Percentiles rank a stretch among this genome's conserved stretches.
Evolutionary conservation across 768 basidiomycete genomes (phyloP).

Genomic region (Mycena pura): DNA sequence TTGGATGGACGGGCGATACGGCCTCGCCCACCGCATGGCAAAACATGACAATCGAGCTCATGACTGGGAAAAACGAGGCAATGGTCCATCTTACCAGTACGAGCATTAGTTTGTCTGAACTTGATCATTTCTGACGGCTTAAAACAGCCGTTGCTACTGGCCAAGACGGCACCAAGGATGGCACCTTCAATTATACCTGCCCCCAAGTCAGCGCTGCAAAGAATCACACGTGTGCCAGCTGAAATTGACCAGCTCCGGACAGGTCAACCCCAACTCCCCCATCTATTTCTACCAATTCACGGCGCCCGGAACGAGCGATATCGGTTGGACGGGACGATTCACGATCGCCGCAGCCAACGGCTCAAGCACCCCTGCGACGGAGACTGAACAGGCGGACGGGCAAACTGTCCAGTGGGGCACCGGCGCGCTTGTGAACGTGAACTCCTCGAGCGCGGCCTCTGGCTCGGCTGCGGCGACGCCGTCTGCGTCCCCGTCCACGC

Average conservation of each 20-base stretch:
- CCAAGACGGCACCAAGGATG: slow-evolving; percentile 65
- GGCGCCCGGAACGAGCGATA: slow-evolving; percentile 44
- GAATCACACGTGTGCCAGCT: background rate
- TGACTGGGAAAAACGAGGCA: slow-evolving; percentile 75
- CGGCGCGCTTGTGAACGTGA: slow-evolving; percentile 62
- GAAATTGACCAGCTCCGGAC: too few relatives aligned
- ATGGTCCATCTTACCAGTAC: slow-evolving; percentile 75
- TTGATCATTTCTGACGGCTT: too few relatives aligned
- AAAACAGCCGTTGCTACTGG: slow-evolving; percentile 71
- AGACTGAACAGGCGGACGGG: slow-evolving; percentile 59
- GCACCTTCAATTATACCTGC: slow-evolving; percentile 65
- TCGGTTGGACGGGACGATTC: slow-evolving; percentile 80
- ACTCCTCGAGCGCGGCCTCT: slow-evolving; percentile 44
- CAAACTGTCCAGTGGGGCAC: slow-evolving; percentile 68
- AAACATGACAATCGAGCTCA: slow-evolving; percentile 76
- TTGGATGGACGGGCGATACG: slow-evolving; percentile 66
- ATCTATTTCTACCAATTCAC: slow-evolving; percentile 88
- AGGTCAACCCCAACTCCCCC: slow-evolving; percentile 69
- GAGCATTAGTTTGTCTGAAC: slow-evolving; percentile 32
- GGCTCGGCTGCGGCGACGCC: too few relatives aligned
- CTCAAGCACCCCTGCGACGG: slow-evolving; percentile 52
- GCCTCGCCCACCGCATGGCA: slow-evolving; percentile 63
- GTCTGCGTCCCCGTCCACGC: too few relatives aligned
- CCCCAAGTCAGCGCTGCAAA: slow-evolving; percentile 55
- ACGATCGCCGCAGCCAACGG: slow-evolving; percentile 64